Conservation (phyloP, 106 monocot genomes). For the Dactylorhiza incarnata region DNA sequence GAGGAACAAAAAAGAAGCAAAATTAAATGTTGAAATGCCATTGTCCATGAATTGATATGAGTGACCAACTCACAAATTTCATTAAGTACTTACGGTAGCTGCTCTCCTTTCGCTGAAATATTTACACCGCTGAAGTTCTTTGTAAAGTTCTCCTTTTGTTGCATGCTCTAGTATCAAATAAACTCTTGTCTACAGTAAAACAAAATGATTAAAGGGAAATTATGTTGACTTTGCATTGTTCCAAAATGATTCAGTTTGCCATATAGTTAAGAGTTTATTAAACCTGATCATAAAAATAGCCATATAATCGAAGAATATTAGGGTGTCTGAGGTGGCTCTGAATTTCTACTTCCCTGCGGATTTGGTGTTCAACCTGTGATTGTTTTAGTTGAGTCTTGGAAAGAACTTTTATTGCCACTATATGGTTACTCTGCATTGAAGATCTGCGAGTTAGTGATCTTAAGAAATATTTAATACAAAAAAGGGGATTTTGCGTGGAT, state of each 20-base stretch:
- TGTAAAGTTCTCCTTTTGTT: slow-evolving; percentile 92
- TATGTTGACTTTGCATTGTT: neutral
- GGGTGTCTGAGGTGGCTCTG: slow-evolving; percentile 91
- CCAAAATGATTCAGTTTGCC: neutral
- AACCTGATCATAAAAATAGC: slow-evolving; percentile 99
- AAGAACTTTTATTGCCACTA: slow-evolving; percentile 94
- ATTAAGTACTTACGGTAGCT: slow-evolving; percentile 63
- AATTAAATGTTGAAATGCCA: neutral
- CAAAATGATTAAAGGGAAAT: neutral
- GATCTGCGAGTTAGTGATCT: neutral
- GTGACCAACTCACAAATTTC: slow-evolving; percentile 3
- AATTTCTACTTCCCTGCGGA: slow-evolving; percentile 93
- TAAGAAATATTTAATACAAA: neutral
- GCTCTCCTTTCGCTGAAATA: slow-evolving; percentile 91
- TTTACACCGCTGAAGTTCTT: slow-evolving; percentile 89
- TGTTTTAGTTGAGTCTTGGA: slow-evolving; percentile 97
- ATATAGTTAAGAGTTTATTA: neutral
- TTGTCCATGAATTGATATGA: neutral
- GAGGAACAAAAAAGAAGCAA: neutral
- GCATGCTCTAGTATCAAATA: slow-evolving; percentile 95
- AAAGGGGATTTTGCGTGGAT: neutral
- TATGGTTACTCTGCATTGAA: slow-evolving; percentile 68
- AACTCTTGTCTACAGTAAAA: slow-evolving; percentile 66
- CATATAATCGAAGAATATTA: slow-evolving; percentile 92
- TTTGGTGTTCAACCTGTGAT: slow-evolving; percentile 94